These are phyloP conservation scores for Colletotrichum sansevieriae DNA, from an alignment of 2,329 filamentous ascomycete genomes.

Conservation along the genomic window DNA sequence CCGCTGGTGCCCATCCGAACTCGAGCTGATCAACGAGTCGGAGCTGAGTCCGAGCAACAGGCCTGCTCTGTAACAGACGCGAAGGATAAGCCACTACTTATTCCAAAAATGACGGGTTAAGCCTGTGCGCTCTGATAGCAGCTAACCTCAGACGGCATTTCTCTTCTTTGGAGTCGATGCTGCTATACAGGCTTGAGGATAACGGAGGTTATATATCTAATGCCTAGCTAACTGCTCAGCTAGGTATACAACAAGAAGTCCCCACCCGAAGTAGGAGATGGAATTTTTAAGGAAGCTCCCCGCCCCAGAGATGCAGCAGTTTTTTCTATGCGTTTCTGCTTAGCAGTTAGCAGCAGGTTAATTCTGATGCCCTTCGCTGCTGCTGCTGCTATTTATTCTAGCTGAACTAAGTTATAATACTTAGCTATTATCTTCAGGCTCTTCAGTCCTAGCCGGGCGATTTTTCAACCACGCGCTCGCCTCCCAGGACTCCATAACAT, in stretches of 20 bases:
- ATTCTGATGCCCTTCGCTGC: neutral
- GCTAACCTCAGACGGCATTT: constrained; percentile 1
- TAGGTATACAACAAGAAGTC: neutral
- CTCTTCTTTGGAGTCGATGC: neutral
- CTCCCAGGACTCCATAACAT: neutral
- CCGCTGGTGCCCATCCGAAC: neutral
- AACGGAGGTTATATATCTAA: neutral
- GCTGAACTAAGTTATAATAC: neutral
- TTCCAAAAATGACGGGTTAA: neutral
- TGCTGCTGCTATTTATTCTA: neutral
- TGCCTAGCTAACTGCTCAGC: neutral
- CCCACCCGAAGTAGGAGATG: neutral
- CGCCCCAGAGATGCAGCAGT: neutral
- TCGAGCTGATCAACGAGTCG: neutral
- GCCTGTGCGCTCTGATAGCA: neutral
- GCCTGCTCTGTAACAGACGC: neutral
- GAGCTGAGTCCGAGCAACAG: neutral
- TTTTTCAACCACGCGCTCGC: neutral
- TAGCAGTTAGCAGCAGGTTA: neutral
- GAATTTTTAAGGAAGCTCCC: neutral
- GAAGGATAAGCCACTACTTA: neutral
- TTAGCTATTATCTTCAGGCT: neutral
- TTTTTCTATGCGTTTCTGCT: neutral
- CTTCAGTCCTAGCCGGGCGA: neutral
- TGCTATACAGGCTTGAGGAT: neutral